A percentile compares a stretch with the other conserved stretches of the same genome.
Conservation (phyloP, 345 rosid genomes). For the Anacardium occidentale region DNA sequence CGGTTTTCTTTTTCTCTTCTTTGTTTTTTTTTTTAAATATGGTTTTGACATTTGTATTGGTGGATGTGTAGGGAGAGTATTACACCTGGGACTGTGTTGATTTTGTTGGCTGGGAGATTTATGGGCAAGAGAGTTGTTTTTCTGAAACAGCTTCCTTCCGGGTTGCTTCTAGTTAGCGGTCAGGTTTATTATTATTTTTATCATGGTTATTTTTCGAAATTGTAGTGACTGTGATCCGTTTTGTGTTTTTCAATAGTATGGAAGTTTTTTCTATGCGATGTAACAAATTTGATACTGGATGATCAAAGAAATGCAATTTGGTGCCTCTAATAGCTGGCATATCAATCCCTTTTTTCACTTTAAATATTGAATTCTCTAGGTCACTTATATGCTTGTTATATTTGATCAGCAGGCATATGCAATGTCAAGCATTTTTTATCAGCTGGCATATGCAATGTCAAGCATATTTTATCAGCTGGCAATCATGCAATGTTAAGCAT, state of each 20-base stretch:
- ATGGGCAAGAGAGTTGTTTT: constrained; percentile 93
- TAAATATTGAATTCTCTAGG: background rate
- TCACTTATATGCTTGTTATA: background rate
- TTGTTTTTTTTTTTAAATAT: constrained; percentile 5
- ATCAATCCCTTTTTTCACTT: background rate
- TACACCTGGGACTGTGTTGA: constrained; percentile 76
- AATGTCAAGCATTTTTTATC: too few relatives aligned
- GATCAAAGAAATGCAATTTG: too few relatives aligned
- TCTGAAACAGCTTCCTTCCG: constrained; percentile 80
- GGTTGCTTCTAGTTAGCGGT: constrained; percentile 55
- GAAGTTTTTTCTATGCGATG: background rate
- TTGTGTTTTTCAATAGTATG: background rate
- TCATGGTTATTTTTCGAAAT: background rate
- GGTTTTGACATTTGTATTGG: background rate
- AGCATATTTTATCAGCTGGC: too few relatives aligned
- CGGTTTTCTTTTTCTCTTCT: too few relatives aligned
- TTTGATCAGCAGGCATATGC: background rate
- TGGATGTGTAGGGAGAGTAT: constrained; percentile 51
- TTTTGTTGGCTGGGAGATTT: constrained; percentile 82
- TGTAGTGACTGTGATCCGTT: background rate
- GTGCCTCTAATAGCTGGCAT: too few relatives aligned
- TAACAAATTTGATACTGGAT: background rate
- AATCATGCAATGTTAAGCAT: too few relatives aligned
- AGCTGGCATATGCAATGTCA: too few relatives aligned
- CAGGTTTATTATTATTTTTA: background rate